These are phyloP conservation scores for Penicillium paneum DNA, from an alignment of 2,329 filamentous ascomycete species.

Conservation along the genomic window DNA sequence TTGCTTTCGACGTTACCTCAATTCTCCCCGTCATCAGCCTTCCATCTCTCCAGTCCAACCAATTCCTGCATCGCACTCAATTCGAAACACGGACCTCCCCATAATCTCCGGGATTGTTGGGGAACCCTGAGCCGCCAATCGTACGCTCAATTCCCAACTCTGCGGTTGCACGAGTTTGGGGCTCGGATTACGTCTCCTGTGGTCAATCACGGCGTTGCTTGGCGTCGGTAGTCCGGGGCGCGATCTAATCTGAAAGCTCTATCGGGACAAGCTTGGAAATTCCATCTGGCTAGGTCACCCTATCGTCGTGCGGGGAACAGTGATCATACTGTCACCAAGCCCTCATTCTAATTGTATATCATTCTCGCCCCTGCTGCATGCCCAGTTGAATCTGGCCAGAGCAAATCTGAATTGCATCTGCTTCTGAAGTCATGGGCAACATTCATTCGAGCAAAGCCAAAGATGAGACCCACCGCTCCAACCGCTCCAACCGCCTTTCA, in stretches of 20 bases:
- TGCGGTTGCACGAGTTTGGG: slow-evolving; percentile 18
- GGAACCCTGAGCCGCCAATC: slow-evolving; percentile 22
- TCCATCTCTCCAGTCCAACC: slow-evolving; percentile 22
- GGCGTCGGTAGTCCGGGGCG: slow-evolving; percentile 23
- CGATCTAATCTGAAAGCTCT: slow-evolving; percentile 19
- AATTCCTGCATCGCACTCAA: slow-evolving; percentile 17
- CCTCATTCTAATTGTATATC: slow-evolving; percentile 9
- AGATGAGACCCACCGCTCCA: slow-evolving; percentile 33
- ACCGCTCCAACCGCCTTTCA: slow-evolving; percentile 36
- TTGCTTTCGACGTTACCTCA: slow-evolving; percentile 14
- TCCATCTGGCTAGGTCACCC: slow-evolving; percentile 5
- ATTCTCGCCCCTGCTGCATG: slow-evolving; percentile 4
- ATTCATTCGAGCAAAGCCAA: slow-evolving; percentile 32
- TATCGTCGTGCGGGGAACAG: slow-evolving; percentile 6
- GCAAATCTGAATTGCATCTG: slow-evolving; percentile 12
- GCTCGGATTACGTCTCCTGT: slow-evolving; percentile 21
- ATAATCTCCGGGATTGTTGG: slow-evolving; percentile 19
- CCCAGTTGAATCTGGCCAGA: slow-evolving; percentile 3
- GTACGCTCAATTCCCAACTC: slow-evolving; percentile 18
- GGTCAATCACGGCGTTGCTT: slow-evolving; percentile 21
- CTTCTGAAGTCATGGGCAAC: slow-evolving; percentile 35
- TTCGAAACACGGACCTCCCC: slow-evolving; percentile 23
- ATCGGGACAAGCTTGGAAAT: slow-evolving; percentile 1
- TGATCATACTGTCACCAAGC: slow-evolving; percentile 5
- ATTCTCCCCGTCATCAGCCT: not conserved